Evolutionary conservation across 148 eudicot genomes (phyloP).

Genomic region (Rhododendron ovatum): DNA sequence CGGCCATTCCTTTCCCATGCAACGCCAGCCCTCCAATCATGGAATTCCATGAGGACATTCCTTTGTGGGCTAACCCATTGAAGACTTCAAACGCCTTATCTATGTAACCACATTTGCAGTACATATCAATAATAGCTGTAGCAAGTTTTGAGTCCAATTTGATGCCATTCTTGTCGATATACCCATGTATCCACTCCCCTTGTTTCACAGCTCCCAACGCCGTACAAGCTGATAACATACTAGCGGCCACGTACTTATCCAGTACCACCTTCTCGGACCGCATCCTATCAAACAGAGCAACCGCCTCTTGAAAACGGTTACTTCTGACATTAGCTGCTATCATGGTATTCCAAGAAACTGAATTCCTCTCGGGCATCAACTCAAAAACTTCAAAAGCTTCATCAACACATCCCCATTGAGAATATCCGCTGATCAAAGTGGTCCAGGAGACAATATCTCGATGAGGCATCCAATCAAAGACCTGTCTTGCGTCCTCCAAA

Average conservation of each 20-base stretch:
- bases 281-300: conserved; percentile 56
- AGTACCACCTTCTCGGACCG: conserved; percentile 31
- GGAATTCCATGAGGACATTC: conserved; percentile 68
- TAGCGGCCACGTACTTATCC: conserved; percentile 62
- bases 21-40: conserved; percentile 73
- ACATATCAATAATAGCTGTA: conserved; percentile 61
- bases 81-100: conserved; percentile 59
- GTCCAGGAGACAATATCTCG: conserved; percentile 66
- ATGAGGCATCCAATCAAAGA: conserved; percentile 40
- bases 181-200: conserved; percentile 50
- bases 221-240: conserved; percentile 77
- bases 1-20: conserved; percentile 59
- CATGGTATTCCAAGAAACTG: conserved; percentile 72
- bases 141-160: conserved; percentile 55
- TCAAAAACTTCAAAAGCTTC: conserved; percentile 48
- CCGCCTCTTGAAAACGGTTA: conserved; percentile 48
- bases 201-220: conserved; percentile 55
- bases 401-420: conserved; percentile 50
- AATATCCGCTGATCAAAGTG: conserved; percentile 69
- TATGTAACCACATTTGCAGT: conserved; percentile 62
- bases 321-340: conserved; percentile 57
- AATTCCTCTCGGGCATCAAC: conserved; percentile 35
- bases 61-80: conserved; percentile 32
- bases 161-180: conserved; percentile 37
- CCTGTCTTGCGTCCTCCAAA: conserved; percentile 53